Percentiles rank a stretch among this genome's conserved stretches.
Evolutionary conservation across 2,329 filamentous ascomycete species (phyloP).

Genomic region (Xylaria sp.): DNA sequence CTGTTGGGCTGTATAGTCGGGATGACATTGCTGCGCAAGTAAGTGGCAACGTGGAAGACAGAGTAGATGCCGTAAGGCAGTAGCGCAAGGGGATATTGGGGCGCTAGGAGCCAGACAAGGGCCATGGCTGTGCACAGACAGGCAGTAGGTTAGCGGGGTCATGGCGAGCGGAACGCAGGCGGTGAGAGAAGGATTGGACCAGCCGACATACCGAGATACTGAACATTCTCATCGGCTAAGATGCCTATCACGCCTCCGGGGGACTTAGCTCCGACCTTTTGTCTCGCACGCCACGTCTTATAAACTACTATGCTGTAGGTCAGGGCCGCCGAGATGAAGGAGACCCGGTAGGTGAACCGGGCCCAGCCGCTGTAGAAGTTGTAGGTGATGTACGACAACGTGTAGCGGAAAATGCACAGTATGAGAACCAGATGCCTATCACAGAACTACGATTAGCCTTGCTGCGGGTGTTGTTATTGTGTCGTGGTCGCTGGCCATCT

Average conservation of each 20-base stretch:
- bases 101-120: conserved; percentile 91
- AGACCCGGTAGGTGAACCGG: conserved; percentile 85
- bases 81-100: conserved; percentile 89
- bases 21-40: conserved; percentile 92
- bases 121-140: conserved; percentile 73
- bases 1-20: conserved; percentile 81
- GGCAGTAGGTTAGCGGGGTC: conserved; percentile 29
- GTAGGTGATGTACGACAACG: conserved; percentile 86
- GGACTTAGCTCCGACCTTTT: conserved; percentile 75
- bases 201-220: conserved; percentile 87
- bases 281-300: conserved; percentile 91
- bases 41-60: conserved; percentile 97
- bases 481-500: not conserved
- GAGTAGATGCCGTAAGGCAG: conserved; percentile 97
- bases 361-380: conserved; percentile 85
- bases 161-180: conserved; percentile 24
- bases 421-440: conserved; percentile 86
- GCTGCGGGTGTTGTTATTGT: not conserved
- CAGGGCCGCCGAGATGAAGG: conserved; percentile 87
- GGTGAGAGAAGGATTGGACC: conserved; percentile 21
- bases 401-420: conserved; percentile 83
- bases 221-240: conserved; percentile 92
- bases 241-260: conserved; percentile 72
- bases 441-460: conserved; percentile 25
- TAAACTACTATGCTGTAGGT: conserved; percentile 99